A percentile compares a stretch with the other conserved stretches of the same genome.
phyloP scores from a whole-genome alignment of 2,329 filamentous ascomycete species.

The Curvularia lunata region DNA sequence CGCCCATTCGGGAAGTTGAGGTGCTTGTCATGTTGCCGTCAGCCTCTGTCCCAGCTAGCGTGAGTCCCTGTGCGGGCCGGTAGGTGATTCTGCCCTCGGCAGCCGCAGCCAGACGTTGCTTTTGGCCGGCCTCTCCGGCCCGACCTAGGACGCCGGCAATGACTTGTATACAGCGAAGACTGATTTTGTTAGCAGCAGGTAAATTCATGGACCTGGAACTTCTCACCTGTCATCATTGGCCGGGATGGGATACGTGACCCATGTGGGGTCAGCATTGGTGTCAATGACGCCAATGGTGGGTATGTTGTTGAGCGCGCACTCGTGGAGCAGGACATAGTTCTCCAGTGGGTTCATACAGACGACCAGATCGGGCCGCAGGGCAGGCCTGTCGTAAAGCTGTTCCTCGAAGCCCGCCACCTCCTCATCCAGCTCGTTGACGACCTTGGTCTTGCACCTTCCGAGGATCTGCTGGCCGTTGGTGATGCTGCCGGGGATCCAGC shows the following conservation, averaged over 20 bases:
- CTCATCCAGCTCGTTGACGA: slow-evolving; percentile 78
- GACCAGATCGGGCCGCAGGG: slow-evolving; percentile 85
- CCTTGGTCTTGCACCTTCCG: slow-evolving; percentile 69
- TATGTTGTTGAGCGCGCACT: slow-evolving; percentile 86
- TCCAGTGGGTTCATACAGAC: slow-evolving; percentile 91
- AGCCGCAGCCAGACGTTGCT: slow-evolving; percentile 69
- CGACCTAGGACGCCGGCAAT: slow-evolving; percentile 85
- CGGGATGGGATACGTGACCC: slow-evolving; percentile 95
- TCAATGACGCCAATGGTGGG: slow-evolving; percentile 96
- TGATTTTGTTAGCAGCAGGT: slow-evolving; percentile 22
- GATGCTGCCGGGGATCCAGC: slow-evolving; percentile 89
- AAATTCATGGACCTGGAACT: not conserved
- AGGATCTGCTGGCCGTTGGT: slow-evolving; percentile 93
- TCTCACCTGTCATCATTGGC: slow-evolving; percentile 91
- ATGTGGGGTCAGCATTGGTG: slow-evolving; percentile 88
- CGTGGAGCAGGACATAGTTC: slow-evolving; percentile 87
- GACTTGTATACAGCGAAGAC: slow-evolving; percentile 79
- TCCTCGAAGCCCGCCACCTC: slow-evolving; percentile 68
- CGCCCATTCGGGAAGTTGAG: slow-evolving; percentile 7
- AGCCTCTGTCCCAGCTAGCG: slow-evolving; percentile 26
- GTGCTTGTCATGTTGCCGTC: slow-evolving; percentile 1
- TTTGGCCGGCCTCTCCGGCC: slow-evolving; percentile 79
- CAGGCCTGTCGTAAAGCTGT: slow-evolving; percentile 67
- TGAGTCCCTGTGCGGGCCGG: slow-evolving; percentile 36
- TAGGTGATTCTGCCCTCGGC: slow-evolving; percentile 68